Percentiles rank a stretch among this genome's conserved stretches.
Conservation (phyloP, 2,329 filamentous ascomycete genomes). For the Hypocreales sp. region DNA sequence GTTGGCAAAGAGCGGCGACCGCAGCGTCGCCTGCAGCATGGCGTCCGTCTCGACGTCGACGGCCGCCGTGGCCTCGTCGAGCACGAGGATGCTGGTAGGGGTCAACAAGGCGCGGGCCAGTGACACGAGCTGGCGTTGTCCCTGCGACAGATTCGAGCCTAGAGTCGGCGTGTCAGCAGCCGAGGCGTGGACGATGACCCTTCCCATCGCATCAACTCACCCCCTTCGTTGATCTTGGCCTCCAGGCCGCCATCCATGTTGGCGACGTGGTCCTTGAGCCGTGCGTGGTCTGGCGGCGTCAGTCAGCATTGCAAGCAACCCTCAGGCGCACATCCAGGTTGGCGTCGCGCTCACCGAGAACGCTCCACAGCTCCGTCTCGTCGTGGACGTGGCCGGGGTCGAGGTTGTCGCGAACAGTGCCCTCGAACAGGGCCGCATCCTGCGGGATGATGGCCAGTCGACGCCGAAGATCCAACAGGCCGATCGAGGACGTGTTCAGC, state of each 20-base stretch:
- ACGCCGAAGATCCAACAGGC: conserved; percentile 73
- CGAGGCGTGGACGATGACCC: not conserved
- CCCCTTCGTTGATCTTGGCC: conserved; percentile 84
- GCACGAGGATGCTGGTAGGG: conserved; percentile 89
- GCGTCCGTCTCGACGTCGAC: conserved; percentile 55
- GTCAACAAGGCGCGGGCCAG: conserved; percentile 87
- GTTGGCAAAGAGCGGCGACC: conserved; percentile 60
- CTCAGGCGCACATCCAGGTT: too few relatives aligned
- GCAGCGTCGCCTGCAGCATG: conserved; percentile 47
- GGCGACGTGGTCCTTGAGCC: conserved; percentile 77
- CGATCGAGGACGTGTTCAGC: conserved; percentile 80
- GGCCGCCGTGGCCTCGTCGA: conserved; percentile 87
- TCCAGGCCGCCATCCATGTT: conserved; percentile 83
- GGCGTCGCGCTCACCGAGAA: conserved; percentile 69
- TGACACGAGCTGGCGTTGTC: conserved; percentile 87
- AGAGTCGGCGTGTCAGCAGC: conserved; percentile 2
- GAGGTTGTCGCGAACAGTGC: conserved; percentile 83
- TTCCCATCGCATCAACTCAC: conserved; percentile 34
- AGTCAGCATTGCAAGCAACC: too few relatives aligned
- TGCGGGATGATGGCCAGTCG: conserved; percentile 94
- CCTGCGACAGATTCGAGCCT: conserved; percentile 91
- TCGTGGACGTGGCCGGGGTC: conserved; percentile 91
- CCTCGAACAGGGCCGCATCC: conserved; percentile 90
- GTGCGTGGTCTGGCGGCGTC: conserved; percentile 60
- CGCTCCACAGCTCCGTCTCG: conserved; percentile 94